Conservation (phyloP, 202 grass and related monocot species). For the Cymbopogon flexuosus region DNA sequence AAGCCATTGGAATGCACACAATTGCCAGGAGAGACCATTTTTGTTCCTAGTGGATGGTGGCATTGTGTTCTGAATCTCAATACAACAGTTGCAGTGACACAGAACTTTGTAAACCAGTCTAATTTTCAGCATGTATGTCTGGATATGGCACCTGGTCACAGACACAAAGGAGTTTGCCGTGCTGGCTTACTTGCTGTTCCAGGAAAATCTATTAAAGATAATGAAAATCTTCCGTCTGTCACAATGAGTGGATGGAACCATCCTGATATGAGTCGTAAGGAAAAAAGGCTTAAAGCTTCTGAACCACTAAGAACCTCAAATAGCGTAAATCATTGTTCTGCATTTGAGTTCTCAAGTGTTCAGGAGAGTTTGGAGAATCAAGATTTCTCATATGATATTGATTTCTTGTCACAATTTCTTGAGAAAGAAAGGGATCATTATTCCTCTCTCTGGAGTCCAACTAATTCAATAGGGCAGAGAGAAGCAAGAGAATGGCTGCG, state of each 20-base stretch:
- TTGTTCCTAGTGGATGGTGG: slow-evolving; percentile 99
- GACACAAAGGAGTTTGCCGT: slow-evolving; percentile 87
- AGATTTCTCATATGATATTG: slow-evolving; percentile 73
- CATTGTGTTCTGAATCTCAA: slow-evolving; percentile 97
- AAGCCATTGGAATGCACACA: slow-evolving; percentile 95
- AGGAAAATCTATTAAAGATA: slow-evolving; percentile 35
- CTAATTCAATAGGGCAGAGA: slow-evolving; percentile 85
- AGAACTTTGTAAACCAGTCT: slow-evolving; percentile 84
- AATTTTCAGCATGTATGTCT: slow-evolving; percentile 95
- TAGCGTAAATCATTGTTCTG: slow-evolving; percentile 30
- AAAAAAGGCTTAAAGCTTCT: slow-evolving; percentile 64
- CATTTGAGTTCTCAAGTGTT: slow-evolving; percentile 43
- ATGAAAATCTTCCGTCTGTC: slow-evolving; percentile 25
- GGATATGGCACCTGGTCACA: slow-evolving; percentile 84
- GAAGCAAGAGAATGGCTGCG: slow-evolving; percentile 92
- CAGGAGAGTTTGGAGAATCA: slow-evolving; percentile 42
- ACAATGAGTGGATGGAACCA: slow-evolving; percentile 49
- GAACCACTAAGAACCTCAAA: slow-evolving; percentile 28
- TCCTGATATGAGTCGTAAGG: slow-evolving; percentile 47
- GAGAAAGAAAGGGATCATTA: slow-evolving; percentile 91
- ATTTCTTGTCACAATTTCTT: slow-evolving; percentile 76
- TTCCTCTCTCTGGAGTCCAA: slow-evolving; percentile 80
- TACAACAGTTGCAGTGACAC: slow-evolving; percentile 80
- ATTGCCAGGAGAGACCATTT: slow-evolving; percentile 91
- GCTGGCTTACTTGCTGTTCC: slow-evolving; percentile 79